Conservation (phyloP, 2,329 filamentous ascomycete species). For the Pseudogymnoascus destructans region DNA sequence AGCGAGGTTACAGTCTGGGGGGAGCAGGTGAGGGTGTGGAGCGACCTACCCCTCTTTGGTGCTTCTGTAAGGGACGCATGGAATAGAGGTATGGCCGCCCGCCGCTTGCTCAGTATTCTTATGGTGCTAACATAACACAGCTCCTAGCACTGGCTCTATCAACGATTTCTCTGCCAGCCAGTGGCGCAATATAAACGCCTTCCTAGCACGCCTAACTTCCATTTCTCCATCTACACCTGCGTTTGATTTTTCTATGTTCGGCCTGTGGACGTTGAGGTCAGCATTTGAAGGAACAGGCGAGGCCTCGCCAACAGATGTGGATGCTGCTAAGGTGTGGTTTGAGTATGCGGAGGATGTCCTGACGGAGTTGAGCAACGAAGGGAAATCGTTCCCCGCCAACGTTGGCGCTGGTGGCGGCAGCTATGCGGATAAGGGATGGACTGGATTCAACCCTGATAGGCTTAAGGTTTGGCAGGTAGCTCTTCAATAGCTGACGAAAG, state of each 20-base stretch:
- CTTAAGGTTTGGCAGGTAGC: constrained; percentile 20
- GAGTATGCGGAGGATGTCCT: constrained; percentile 15
- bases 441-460: constrained; percentile 22
- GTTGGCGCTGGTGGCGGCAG: constrained; percentile 15
- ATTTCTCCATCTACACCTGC: constrained; percentile 11
- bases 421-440: constrained; percentile 19
- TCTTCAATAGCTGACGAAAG: neutral
- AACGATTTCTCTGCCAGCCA: constrained; percentile 14
- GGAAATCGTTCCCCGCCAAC: constrained; percentile 13
- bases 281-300: constrained; percentile 20
- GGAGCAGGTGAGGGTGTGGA: constrained; percentile 20
- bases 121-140: constrained; percentile 12
- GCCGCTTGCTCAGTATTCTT: neutral
- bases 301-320: constrained; percentile 12
- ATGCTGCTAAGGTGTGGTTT: constrained; percentile 21
- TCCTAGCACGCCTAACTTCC: constrained; percentile 23
- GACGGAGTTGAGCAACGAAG: constrained; percentile 13
- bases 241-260: constrained; percentile 23
- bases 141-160: constrained; percentile 6
- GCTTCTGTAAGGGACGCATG: constrained; percentile 20
- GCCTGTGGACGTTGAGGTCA: constrained; percentile 22
- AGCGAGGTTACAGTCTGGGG: constrained; percentile 16
- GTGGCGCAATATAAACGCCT: constrained; percentile 18
- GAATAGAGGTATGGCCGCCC: constrained; percentile 20
- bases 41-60: constrained; percentile 22